Conservation (phyloP, 2,329 filamentous ascomycete genomes). For the Fusarium sp. region DNA sequence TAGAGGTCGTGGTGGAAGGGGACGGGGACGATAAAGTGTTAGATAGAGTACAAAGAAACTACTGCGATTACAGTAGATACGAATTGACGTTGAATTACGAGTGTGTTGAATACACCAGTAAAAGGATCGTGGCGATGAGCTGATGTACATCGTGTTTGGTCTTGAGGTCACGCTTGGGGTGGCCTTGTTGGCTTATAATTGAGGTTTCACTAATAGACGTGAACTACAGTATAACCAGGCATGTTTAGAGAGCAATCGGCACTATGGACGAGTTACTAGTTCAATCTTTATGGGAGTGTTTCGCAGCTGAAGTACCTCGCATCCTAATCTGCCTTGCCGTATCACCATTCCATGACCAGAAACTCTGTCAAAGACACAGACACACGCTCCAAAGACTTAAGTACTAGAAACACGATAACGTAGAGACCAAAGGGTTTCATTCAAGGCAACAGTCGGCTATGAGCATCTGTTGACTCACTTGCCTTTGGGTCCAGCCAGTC, state of each 20-base stretch:
- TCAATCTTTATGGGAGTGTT: too few relatives aligned
- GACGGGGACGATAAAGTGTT: constrained; percentile 33
- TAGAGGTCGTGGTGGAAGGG: constrained; percentile 45
- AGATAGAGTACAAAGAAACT: constrained; percentile 28
- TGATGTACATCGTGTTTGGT: constrained; percentile 14
- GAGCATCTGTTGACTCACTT: constrained; percentile 9
- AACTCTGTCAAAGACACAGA: neutral
- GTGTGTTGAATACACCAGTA: neutral
- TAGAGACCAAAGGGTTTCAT: neutral
- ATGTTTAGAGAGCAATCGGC: neutral
- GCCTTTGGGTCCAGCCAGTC: constrained; percentile 31
- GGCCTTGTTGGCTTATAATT: constrained; percentile 8
- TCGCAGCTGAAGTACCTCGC: too few relatives aligned
- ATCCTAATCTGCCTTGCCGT: too few relatives aligned
- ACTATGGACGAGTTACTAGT: neutral
- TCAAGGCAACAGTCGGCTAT: constrained; percentile 15
- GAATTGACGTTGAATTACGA: constrained; percentile 13
- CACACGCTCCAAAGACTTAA: neutral
- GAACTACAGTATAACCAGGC: neutral
- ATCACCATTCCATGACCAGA: too few relatives aligned
- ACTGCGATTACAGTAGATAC: constrained; percentile 25
- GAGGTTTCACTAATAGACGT: neutral
- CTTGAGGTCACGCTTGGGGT: neutral
- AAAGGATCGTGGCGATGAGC: constrained; percentile 13
- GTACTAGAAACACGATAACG: neutral